phyloP scores from a whole-genome alignment of 805 yeast genomes.

The Yamadazyma ubonensis region DNA sequence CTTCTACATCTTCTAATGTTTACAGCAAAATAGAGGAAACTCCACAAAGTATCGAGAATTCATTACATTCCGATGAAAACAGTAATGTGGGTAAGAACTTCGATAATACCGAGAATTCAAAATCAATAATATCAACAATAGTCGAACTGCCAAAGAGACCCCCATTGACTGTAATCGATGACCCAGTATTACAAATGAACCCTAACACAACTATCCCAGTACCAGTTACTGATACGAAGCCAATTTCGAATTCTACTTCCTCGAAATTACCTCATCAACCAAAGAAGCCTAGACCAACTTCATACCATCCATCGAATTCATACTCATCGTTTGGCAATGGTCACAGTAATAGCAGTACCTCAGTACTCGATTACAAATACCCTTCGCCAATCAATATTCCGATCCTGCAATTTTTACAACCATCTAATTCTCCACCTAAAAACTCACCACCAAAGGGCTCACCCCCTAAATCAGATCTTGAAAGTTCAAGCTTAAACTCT shows the following conservation, averaged over 20 bases:
- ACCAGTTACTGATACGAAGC: constrained; percentile 4
- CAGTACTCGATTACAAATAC: constrained; percentile 29
- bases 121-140: constrained; percentile 12
- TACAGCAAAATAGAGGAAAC: not conserved
- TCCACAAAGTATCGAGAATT: not conserved
- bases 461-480: constrained; percentile 13
- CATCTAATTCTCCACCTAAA: constrained; percentile 10
- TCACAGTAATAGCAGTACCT: constrained; percentile 32
- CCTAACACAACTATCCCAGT: constrained; percentile 10
- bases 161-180: constrained; percentile 14
- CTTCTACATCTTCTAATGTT: constrained; percentile 20
- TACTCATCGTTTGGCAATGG: constrained; percentile 24
- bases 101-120: not conserved
- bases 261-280: constrained; percentile 42
- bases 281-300: constrained; percentile 77
- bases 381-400: constrained; percentile 33
- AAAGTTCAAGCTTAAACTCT: constrained; percentile 17
- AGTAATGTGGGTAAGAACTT: not conserved
- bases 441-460: constrained; percentile 13
- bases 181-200: constrained; percentile 1
- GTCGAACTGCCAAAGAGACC: constrained; percentile 18
- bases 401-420: constrained; percentile 15
- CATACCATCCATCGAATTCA: constrained; percentile 67
- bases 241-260: constrained; percentile 18
- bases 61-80: not conserved